A percentile compares a stretch with the other conserved stretches of the same genome.
phyloP scores from a whole-genome alignment of 805 yeast genomes.

The Candida namnaoensis region DNA sequence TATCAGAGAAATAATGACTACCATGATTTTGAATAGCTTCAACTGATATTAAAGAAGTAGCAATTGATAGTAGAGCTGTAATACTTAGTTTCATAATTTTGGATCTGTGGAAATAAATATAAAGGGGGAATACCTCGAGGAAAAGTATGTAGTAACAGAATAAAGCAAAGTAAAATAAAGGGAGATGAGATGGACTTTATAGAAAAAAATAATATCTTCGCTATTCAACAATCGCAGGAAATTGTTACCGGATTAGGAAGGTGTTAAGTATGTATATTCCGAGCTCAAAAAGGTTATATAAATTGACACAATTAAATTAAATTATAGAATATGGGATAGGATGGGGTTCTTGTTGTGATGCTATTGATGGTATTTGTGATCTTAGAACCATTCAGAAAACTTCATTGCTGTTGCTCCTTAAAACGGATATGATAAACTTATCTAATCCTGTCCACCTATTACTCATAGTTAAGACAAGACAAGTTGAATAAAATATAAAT shows the following conservation, averaged over 20 bases:
- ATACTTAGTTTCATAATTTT: neutral
- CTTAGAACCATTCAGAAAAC: neutral
- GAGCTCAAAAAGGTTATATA: neutral
- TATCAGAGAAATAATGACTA: neutral
- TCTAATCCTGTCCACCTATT: slow-evolving; percentile 1
- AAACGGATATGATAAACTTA: neutral
- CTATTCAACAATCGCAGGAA: neutral
- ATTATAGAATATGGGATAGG: too few relatives aligned
- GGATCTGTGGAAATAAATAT: neutral
- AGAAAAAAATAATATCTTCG: too few relatives aligned
- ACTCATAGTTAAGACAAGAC: neutral
- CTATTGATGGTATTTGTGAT: too few relatives aligned
- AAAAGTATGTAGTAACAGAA: too few relatives aligned
- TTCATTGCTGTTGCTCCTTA: neutral
- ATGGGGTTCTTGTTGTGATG: too few relatives aligned
- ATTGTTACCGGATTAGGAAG: neutral
- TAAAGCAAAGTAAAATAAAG: neutral
- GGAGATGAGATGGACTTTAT: neutral
- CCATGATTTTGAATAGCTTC: too few relatives aligned
- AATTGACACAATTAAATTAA: too few relatives aligned
- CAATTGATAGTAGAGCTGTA: neutral
- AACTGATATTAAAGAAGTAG: neutral
- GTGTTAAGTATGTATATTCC: neutral
- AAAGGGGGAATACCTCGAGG: neutral
- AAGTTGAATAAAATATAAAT: neutral